A percentile compares a stretch with the other conserved stretches of the same genome.
phyloP scores from a whole-genome alignment of 2,329 filamentous ascomycete genomes.

The Arthrobotrys sphaeroides region DNA sequence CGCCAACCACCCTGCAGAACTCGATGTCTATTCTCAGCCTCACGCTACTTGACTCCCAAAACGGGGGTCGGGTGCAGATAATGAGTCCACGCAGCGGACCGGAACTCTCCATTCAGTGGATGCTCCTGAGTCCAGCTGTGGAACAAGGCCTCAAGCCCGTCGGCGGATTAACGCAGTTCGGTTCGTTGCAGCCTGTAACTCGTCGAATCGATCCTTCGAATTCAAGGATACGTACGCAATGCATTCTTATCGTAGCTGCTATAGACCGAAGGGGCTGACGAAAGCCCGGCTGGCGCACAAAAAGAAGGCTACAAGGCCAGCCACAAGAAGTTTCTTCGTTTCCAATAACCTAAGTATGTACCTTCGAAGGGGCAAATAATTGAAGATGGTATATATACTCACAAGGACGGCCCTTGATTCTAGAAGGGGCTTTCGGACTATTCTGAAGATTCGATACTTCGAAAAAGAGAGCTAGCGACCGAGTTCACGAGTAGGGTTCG shows the following conservation, averaged over 20 bases:
- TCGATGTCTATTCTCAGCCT: constrained; percentile 33
- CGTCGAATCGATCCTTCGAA: constrained; percentile 20
- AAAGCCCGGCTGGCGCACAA: constrained; percentile 20
- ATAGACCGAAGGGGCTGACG: constrained; percentile 44
- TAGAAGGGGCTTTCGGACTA: neutral
- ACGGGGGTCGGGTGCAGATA: neutral
- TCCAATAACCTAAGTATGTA: too few species aligned
- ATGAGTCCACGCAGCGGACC: constrained; percentile 31
- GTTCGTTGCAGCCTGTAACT: neutral
- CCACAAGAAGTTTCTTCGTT: constrained; percentile 1
- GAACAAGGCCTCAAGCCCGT: neutral
- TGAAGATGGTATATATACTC: constrained; percentile 30
- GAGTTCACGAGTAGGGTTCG: neutral
- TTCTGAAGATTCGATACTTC: neutral
- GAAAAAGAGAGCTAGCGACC: neutral
- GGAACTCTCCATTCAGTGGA: constrained; percentile 22
- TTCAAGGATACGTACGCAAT: neutral
- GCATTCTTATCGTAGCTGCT: constrained; percentile 29
- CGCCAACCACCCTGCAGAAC: constrained; percentile 11
- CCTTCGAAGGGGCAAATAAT: constrained; percentile 2
- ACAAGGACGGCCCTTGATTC: neutral
- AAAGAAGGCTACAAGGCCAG: constrained; percentile 15
- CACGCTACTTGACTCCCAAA: constrained; percentile 21
- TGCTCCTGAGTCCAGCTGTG: neutral
- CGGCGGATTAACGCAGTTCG: neutral